A percentile compares a stretch with the other conserved stretches of the same genome.
Conservation (phyloP, 345 rosid genomes). For the Gossypium ekmanianum region DNA sequence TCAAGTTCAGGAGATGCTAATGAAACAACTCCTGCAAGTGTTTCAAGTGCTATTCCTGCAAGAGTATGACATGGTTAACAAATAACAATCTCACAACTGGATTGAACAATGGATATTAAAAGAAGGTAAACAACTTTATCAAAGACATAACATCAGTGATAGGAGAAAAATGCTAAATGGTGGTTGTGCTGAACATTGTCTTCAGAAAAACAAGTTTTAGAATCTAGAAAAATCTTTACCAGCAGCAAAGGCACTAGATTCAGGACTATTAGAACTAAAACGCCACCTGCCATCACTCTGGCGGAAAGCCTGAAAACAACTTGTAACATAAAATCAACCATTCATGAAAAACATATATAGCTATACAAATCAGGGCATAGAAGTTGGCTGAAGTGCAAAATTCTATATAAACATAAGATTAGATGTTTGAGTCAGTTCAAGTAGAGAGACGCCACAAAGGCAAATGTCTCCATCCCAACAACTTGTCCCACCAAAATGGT, state of each 20-base stretch:
- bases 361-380: not conserved
- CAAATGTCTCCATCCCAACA: slow-evolving; percentile 19
- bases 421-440: not conserved
- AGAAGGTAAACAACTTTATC: not conserved
- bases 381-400: not conserved
- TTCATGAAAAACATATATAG: not conserved
- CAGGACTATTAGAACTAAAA: slow-evolving; percentile 67
- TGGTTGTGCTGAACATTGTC: not conserved
- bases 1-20: slow-evolving; percentile 73
- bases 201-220: not conserved
- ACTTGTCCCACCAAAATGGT: slow-evolving; percentile 10
- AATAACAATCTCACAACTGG: not conserved
- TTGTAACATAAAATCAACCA: slow-evolving; percentile 19
- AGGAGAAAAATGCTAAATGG: not conserved
- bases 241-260: slow-evolving; percentile 84
- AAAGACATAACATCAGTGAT: not conserved
- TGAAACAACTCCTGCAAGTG: slow-evolving; percentile 81
- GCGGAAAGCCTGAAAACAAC: slow-evolving; percentile 68
- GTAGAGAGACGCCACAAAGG: not conserved
- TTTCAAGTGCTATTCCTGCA: slow-evolving; percentile 84
- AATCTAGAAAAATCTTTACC: slow-evolving; percentile 41
- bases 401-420: not conserved
- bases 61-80: slow-evolving; percentile 10
- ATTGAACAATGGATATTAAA: slow-evolving; percentile 6
- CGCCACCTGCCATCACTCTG: slow-evolving; percentile 98